Base-by-base conservation (phyloP, 2,329 filamentous ascomycete species). In the Penicillium sp. region DNA sequence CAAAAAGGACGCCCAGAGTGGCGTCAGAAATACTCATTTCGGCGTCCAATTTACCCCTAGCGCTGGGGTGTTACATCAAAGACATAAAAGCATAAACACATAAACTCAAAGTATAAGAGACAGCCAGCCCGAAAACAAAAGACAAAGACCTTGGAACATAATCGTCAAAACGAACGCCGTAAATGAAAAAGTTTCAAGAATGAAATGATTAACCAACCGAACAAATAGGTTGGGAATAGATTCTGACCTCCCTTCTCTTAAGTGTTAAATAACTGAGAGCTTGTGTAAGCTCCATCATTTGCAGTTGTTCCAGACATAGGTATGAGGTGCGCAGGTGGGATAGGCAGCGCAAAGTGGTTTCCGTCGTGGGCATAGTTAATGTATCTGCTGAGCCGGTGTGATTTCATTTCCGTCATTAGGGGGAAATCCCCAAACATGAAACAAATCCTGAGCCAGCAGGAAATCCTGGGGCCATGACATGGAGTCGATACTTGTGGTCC, bases 51-150 rank as follows among this genome's bases (percentile, higher is more conserved):
- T 18, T 22, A 22, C 37, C 37, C 37, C 4, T 40, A 22, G 18
- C 8, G 4, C 22, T 14, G 18, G 37, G 37, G 37, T 22, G 37
- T 22, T 29, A 31, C 40, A 51, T 42, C 11, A 44, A 33, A 43
- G 22, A 43, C 48, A 33, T 41, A 29, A 37, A 40, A 53, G 7
- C 44, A 42, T 31, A 14, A 53, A 26, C 25, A 22, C 20, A 35
- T 3, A 22, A 45, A 37, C 15, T 41, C 6, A 43, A 44, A 33
- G 6, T 55, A 52, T 46, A 50, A 22, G 45, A 58, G 49, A 58
- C 52, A 58, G 53, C 55, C 55, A 51, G 31, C 42, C 55, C 41
- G 22, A 22, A 31, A 40, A 44, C 6, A 25, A 33, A 46, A 27
- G 22, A 25, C 7, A 42, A 22, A 43, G 9, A 51, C 33, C 11